Evolutionary conservation across 2,329 filamentous ascomycete species (phyloP), one percentile per base, ranked within the genome.

Genomic region (Thermochaetoides dissita): DNA sequence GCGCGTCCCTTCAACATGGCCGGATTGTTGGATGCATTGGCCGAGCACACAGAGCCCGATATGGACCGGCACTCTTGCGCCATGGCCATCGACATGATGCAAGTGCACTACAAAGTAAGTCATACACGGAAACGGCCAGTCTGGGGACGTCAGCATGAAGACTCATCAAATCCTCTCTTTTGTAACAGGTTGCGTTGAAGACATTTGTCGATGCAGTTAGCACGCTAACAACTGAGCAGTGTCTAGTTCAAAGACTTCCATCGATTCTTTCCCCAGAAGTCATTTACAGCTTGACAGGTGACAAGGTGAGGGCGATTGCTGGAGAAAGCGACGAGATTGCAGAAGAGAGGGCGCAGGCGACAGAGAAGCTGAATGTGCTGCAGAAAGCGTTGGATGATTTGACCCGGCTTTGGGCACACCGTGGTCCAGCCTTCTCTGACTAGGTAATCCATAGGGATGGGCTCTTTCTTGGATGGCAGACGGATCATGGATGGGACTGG

Each of bases 61-160:
- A 45, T 45, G 43, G 43, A 45, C 30, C 41, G 17, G 6, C 41
- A 42, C 10, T 39, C 43, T 5, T 45, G 43, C 39, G 31, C 43
- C 9, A 42, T 45, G 40, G 43, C 39, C 10, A 12, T 37, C 6
- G 43, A 45, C 24, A 42, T 24, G 11, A 45, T 45, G 43, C 39
- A 45, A 12, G 39, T 36, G 1, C 41, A 42, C 8, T 45, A 45
- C 43, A 45, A 45, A 40, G 43, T 41, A 3, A 38, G 38, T n/a
- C 3, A 7, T 8, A 24, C 32, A 6, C 17, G 10, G 3, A 34
- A 6, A 34, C 3, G n/a, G 9, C n/a, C 32, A 34, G 3, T 11
- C 9, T 10, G 9, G 3, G 6, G 32, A 34, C 3, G n/a, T 6
- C 32, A 10, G 6, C 10, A 11, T 12, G n/a, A 28, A 9, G 10